A percentile compares a stretch with the other conserved stretches of the same genome.
Evolutionary conservation across 176 grass and related monocot species (phyloP).

Genomic region (Elymus sibiricus): DNA sequence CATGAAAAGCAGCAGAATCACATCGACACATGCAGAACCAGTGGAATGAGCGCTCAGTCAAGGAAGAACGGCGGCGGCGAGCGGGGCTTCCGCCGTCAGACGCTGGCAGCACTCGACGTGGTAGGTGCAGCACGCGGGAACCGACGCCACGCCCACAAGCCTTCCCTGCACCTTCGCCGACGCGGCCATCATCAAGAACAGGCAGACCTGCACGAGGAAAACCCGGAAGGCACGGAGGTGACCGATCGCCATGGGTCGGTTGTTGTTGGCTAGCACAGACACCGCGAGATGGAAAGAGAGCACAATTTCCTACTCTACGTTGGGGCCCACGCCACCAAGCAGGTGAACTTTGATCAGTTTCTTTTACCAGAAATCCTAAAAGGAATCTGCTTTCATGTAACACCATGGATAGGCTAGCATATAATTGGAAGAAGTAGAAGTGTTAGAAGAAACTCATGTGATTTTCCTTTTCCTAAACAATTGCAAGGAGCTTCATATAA

Average conservation of each 20-base stretch:
- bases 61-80: neutral
- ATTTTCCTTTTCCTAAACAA: too few relatives aligned
- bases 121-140: neutral
- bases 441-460: too few relatives aligned
- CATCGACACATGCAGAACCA: neutral
- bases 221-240: neutral
- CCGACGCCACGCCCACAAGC: neutral
- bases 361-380: too few relatives aligned
- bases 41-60: neutral
- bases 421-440: too few relatives aligned
- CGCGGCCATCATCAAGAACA: conserved; percentile 20
- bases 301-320: neutral
- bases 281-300: neutral
- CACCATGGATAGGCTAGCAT: too few relatives aligned
- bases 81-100: neutral
- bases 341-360: too few relatives aligned
- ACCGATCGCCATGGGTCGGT: neutral
- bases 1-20: too few relatives aligned
- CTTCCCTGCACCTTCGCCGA: conserved; percentile 18
- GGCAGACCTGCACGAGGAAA: neutral
- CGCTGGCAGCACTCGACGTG: conserved; percentile 20
- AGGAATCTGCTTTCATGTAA: too few relatives aligned
- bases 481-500: too few relatives aligned
- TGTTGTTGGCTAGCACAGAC: neutral
- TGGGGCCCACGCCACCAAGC: too few relatives aligned